Conservation (phyloP, 306 rosid genomes). For the Alnus glutinosa region DNA sequence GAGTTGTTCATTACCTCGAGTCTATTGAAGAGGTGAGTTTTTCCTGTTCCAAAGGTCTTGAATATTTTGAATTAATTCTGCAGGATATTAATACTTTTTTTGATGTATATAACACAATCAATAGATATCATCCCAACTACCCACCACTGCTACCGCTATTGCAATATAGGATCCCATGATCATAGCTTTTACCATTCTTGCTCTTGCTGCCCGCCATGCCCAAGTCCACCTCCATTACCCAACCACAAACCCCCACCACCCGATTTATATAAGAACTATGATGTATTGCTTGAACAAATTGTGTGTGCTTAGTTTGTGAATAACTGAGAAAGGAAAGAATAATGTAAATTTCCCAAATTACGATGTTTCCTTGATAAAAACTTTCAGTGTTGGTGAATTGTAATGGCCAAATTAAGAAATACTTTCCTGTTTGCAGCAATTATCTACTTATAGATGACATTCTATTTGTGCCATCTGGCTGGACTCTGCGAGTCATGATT, state of each 20-base stretch:
- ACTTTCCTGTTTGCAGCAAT: not conserved
- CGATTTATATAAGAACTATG: not conserved
- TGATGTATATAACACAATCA: not conserved
- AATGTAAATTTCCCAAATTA: not conserved
- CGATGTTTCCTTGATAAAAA: not conserved
- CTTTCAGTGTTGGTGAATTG: not conserved
- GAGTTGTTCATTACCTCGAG: constrained; percentile 87
- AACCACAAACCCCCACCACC: not conserved
- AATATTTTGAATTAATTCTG: not conserved
- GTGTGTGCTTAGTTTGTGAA: not conserved
- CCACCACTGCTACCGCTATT: not conserved
- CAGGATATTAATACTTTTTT: constrained; percentile 1
- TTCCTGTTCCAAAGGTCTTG: constrained; percentile 12
- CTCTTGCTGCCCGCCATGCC: not conserved
- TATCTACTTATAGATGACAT: not conserved
- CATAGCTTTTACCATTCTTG: not conserved
- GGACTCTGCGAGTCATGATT: constrained; percentile 8
- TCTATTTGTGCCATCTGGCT: not conserved
- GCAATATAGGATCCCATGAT: not conserved
- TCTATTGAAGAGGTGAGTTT: constrained; percentile 84
- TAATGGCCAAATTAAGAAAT: not conserved
- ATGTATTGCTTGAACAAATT: not conserved
- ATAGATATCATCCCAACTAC: not conserved
- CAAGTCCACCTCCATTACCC: not conserved
- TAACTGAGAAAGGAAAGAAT: not conserved